These are phyloP conservation scores for Canna indica DNA, from an alignment of 176 grass and related monocot species.

Conservation along the genomic window DNA sequence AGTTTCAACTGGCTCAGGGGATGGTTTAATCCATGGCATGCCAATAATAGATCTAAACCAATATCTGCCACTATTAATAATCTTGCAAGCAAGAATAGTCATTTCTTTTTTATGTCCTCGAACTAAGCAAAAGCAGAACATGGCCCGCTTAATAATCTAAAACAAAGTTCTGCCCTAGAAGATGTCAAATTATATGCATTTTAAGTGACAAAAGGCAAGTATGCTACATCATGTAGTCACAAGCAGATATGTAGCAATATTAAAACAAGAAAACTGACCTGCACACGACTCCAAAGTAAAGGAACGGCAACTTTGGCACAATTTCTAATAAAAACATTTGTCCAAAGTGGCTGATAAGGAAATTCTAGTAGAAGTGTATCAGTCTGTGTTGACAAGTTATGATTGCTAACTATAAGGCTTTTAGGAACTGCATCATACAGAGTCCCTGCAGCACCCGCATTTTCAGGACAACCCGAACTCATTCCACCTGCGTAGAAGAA, in stretches of 20 bases:
- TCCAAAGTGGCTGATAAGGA: constrained; percentile 97
- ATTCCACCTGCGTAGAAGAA: constrained; percentile 41
- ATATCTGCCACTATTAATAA: not conserved
- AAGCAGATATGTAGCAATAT: not conserved
- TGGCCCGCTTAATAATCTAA: not conserved
- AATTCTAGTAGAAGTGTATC: constrained; percentile 97
- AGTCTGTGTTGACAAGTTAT: constrained; percentile 91
- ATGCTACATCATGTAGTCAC: not conserved
- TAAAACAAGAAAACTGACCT: constrained; percentile 36
- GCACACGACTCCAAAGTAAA: constrained; percentile 97
- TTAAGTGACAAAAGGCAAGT: not conserved
- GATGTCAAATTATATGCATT: not conserved
- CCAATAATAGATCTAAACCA: not conserved
- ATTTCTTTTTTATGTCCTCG: not conserved
- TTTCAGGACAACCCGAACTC: constrained; percentile 86
- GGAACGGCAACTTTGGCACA: constrained; percentile 88
- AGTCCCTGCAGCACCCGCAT: constrained; percentile 92
- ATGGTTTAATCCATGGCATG: not conserved
- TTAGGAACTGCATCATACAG: constrained; percentile 97
- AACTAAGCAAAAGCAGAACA: not conserved
- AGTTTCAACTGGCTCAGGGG: too few relatives aligned
- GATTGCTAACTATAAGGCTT: constrained; percentile 86
- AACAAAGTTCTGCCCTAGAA: not conserved
- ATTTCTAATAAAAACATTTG: constrained; percentile 94
- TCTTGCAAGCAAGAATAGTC: not conserved